phyloP scores from a whole-genome alignment of 2,329 filamentous ascomycete species.

The Aspergillus aculeatinus region DNA sequence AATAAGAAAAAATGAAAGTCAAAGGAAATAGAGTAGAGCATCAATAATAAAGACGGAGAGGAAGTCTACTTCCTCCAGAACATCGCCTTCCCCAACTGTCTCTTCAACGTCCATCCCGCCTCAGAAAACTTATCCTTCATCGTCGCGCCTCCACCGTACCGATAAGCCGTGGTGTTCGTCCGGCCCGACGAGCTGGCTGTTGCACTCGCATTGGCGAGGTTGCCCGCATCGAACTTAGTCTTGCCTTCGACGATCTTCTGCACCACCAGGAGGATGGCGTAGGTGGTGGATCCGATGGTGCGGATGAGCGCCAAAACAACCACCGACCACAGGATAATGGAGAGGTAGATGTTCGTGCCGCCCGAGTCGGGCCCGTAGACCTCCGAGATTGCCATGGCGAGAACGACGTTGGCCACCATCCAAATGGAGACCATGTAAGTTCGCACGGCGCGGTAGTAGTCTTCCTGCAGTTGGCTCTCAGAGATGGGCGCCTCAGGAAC shows the following conservation, averaged over 20 bases:
- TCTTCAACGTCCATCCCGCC: slow-evolving; percentile 34
- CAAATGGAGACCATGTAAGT: slow-evolving; percentile 97
- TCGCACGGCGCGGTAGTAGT: slow-evolving; percentile 95
- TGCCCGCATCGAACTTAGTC: slow-evolving; percentile 56
- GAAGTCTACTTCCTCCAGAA: slow-evolving; percentile 41
- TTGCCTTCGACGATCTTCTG: slow-evolving; percentile 86
- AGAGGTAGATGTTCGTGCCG: slow-evolving; percentile 83
- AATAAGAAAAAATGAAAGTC: background rate
- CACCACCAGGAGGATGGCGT: slow-evolving; percentile 78
- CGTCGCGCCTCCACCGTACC: slow-evolving; percentile 35
- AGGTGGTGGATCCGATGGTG: slow-evolving; percentile 76
- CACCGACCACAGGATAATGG: slow-evolving; percentile 90
- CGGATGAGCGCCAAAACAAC: slow-evolving; percentile 84
- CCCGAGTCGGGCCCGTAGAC: slow-evolving; percentile 72
- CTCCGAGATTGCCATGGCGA: slow-evolving; percentile 91
- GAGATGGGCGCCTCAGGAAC: slow-evolving; percentile 62
- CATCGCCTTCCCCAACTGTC: slow-evolving; percentile 36
- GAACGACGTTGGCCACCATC: slow-evolving; percentile 87
- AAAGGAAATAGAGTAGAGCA: background rate
- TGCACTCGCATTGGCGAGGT: slow-evolving; percentile 28
- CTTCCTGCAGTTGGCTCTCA: slow-evolving; percentile 87
- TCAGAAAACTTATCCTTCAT: slow-evolving; percentile 39
- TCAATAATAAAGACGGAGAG: slow-evolving; percentile 3
- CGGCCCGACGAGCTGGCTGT: slow-evolving; percentile 21
- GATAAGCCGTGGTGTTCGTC: slow-evolving; percentile 18